Base-by-base conservation (phyloP, 495 filamentous ascomycete species). In the Neurospora africana region DNA sequence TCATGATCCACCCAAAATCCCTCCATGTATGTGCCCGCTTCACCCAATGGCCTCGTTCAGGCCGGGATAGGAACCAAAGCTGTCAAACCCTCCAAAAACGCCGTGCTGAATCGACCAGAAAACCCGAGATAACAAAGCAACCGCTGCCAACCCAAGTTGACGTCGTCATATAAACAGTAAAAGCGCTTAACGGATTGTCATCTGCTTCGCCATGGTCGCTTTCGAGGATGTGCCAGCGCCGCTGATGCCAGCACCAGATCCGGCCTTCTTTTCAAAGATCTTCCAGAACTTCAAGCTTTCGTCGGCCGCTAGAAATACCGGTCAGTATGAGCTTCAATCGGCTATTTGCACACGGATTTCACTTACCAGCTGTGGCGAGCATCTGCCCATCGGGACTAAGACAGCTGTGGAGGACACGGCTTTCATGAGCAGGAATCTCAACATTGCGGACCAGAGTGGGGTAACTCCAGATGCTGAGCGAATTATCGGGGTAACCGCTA, bases 261-360 rank as follows among this genome's bases (percentile, higher is more conserved):
- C 95, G 30, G 93, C 82, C 87, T 97, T 97, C 88, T 96, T 97
- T 87, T 99, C 95, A 76, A 99, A 99, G 74, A 98, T 83, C 89
- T 98, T 99, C 95, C 95, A 99, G 87, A 99, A 99, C 82, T 99
- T 99, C 80, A 99, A 86, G 79, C 89, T 93, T 87, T 99, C 95
- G 78, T 99, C 95, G 21, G 94, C 93, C 71, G 94, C 92, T 83
- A 68, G 19, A 37, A 21, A 11, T 21, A 69, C 30, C 71, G 68
- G 74, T 80, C 69, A 81, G 74, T 19, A 70, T 53, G 8, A 11
- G 15, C 38, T n/a, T 33, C 15, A 36, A 27, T n/a, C 33, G 38
- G 37, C 43, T 9, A 19, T 4, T 23, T 17, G 3, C 7, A 11
- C 10, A 7, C 15, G 27, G 38, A 23, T 38, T 67, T n/a, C 6